Base-by-base conservation (phyloP, 129 eudicot genomes). In the Centrapalus pauciflorus region DNA sequence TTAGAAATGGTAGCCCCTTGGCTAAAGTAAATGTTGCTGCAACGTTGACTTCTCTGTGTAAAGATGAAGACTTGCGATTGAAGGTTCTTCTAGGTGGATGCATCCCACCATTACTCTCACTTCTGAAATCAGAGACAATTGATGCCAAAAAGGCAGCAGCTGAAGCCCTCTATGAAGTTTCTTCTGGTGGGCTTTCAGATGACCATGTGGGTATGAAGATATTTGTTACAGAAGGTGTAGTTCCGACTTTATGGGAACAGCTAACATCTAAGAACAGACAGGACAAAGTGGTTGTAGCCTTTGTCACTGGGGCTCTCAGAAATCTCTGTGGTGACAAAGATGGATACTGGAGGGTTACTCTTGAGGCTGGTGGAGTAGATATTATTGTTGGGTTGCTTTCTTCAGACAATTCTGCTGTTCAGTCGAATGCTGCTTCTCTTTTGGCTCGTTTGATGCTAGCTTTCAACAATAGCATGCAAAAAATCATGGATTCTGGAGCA, bases 71-170 rank as follows among this genome's bases (percentile, higher is more conserved):
- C 35, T 68, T 89, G 72, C 71, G 94, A 46, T 67, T 89, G 34
- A 89, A 83, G 72, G 90, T 89, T 37, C 90, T 89, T 73, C 72
- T 89, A 55, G 94, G 96, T 61, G 96, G 96, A 16, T 89, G 94
- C 71, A 56, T 85, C 63, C 96, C 96, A 0, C 94, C 94, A 4
- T 34, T 89, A 32, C 89, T 89, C 35, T 75, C 90, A 2, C 85
- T 89, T 29, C 70, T 89, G 64, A 89, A 85, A 74, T 83, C 90
- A 13, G 87, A 80, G 32, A 77, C 84, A 64, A 41, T 19, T 50
- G 90, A 83, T 43, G 83, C 84, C n/a, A 76, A 84, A 63, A 89
- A 77, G 75, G 94, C 90, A 46, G 93, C 96, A 62, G 96, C 96
- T 21, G 94, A 85, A 80, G 90, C 94, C 43, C 70, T 89, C 19